phyloP scores from a whole-genome alignment of 2,329 filamentous ascomycete species.

The Coccinonectria pachysandricola region DNA sequence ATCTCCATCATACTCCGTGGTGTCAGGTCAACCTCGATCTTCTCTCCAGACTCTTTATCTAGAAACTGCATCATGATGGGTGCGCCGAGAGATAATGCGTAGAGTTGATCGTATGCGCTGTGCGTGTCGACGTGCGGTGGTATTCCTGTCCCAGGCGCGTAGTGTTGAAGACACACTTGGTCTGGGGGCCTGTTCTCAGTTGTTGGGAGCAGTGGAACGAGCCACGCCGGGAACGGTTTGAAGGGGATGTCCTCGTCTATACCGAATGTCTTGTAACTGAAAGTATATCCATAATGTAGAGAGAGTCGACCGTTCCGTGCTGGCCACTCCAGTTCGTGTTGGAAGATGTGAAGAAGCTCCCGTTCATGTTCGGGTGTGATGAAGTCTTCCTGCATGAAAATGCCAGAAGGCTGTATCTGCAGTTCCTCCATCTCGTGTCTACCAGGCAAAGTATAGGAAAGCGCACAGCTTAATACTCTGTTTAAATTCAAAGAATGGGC shows the following conservation, averaged over 20 bases:
- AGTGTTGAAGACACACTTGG: slow-evolving; percentile 51
- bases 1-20: slow-evolving; percentile 42
- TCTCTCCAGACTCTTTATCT: slow-evolving; percentile 16
- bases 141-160: slow-evolving; percentile 49
- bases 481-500: too few relatives aligned
- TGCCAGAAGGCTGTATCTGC: slow-evolving; percentile 22
- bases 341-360: slow-evolving; percentile 32
- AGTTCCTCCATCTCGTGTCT: slow-evolving; percentile 22
- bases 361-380: slow-evolving; percentile 35
- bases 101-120: slow-evolving; percentile 33
- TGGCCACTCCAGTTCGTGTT: slow-evolving; percentile 34
- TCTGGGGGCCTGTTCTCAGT: slow-evolving; percentile 36
- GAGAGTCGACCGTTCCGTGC: slow-evolving; percentile 35
- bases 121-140: slow-evolving; percentile 53
- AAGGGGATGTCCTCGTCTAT: slow-evolving; percentile 40
- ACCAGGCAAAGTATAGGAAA: too few relatives aligned
- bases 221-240: slow-evolving; percentile 40
- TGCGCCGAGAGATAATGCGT: slow-evolving; percentile 32
- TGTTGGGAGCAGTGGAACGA: slow-evolving; percentile 35
- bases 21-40: slow-evolving; percentile 34
- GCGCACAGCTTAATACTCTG: too few relatives aligned
- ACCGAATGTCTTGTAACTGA: slow-evolving; percentile 48
- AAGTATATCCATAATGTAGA: slow-evolving; percentile 46
- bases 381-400: slow-evolving; percentile 37
- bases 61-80: slow-evolving; percentile 36